Percentiles rank a stretch among this genome's conserved stretches.
These are phyloP conservation scores for Escallonia rubra DNA, from an alignment of 129 eudicot genomes.

Conservation along the genomic window DNA sequence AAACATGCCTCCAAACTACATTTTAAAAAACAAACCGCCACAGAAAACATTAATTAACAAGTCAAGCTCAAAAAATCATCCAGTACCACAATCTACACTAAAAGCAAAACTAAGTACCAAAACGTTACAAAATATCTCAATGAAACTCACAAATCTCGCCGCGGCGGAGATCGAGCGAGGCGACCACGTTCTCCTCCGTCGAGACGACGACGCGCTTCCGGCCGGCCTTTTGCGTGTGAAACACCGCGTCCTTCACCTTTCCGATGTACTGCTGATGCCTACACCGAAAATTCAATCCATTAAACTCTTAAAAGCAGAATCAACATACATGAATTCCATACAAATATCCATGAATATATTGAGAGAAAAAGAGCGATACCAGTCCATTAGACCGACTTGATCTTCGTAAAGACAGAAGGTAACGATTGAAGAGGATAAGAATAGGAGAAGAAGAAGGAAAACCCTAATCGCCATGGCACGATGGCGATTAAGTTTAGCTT, in stretches of 20 bases:
- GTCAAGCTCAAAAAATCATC: background rate
- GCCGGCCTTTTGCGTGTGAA: conserved; percentile 97
- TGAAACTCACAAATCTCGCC: conserved; percentile 77
- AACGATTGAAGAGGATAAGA: conserved; percentile 25
- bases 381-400: conserved; percentile 96
- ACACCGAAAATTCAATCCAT: conserved; percentile 1
- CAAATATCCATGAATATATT: background rate
- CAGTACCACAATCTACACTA: background rate
- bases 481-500: conserved; percentile 32
- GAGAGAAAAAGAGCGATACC: conserved; percentile 30
- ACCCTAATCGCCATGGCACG: conserved; percentile 69
- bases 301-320: background rate
- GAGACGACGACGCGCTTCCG: conserved; percentile 90
- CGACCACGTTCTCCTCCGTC: conserved; percentile 83
- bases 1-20: conserved; percentile 99
- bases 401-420: conserved; percentile 66
- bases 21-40: conserved; percentile 14
- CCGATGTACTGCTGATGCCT: conserved; percentile 96
- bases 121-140: background rate
- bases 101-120: background rate
- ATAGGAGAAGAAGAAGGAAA: conserved; percentile 31
- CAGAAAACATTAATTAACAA: conserved; percentile 5
- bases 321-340: background rate
- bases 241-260: conserved; percentile 90
- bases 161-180: conserved; percentile 94